A percentile compares a stretch with the other conserved stretches of the same genome.
Conservation (phyloP, 805 yeast species). For the Pichia scutulata region DNA sequence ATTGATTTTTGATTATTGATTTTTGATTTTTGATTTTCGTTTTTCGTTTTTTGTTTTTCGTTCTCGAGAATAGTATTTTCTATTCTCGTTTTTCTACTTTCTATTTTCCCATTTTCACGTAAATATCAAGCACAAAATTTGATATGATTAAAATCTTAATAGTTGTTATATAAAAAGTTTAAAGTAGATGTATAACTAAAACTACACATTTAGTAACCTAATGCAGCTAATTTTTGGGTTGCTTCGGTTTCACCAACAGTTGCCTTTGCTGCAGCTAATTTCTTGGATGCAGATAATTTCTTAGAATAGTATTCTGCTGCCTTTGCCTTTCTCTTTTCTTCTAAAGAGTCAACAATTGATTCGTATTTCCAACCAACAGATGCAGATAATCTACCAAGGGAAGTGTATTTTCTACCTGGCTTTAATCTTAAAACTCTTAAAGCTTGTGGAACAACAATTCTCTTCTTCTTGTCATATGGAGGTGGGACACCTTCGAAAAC, state of each 20-base stretch:
- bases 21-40: too few relatives aligned
- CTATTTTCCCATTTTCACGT: too few relatives aligned
- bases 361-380: constrained; percentile 99
- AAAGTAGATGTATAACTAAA: not conserved
- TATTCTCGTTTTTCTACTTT: too few relatives aligned
- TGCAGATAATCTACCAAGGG: constrained; percentile 91
- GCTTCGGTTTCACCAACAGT: constrained; percentile 85
- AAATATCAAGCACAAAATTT: too few relatives aligned
- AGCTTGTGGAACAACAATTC: constrained; percentile 99
- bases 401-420: constrained; percentile 99
- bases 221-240: constrained; percentile 87
- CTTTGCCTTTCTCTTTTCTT: constrained; percentile 98
- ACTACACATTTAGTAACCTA: constrained; percentile 76
- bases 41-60: too few relatives aligned
- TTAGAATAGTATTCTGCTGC: constrained; percentile 98
- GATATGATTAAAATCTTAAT: not conserved
- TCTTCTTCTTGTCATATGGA: constrained; percentile 99
- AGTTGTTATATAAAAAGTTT: not conserved
- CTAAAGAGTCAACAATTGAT: constrained; percentile 93
- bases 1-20: too few relatives aligned
- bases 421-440: constrained; percentile 97
- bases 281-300: constrained; percentile 94
- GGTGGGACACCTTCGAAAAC: constrained; percentile 99
- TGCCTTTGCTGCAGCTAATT: constrained; percentile 79
- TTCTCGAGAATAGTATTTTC: too few relatives aligned